Conservation (phyloP, 1,284 basidiomycete genomes). For the Pascua guehoae region DNA sequence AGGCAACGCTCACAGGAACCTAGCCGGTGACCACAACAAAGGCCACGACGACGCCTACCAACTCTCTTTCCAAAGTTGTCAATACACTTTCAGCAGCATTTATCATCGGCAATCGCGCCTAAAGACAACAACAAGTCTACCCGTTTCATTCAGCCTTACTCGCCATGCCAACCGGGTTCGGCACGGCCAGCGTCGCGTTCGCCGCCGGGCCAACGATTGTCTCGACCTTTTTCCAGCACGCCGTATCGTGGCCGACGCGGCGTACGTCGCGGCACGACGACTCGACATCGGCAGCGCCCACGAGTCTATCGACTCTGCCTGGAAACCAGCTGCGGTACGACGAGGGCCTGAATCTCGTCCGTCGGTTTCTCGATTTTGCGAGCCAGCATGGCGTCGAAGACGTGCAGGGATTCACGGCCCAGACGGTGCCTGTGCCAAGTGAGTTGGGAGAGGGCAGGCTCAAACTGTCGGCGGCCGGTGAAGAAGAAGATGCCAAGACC, state of each 20-base stretch:
- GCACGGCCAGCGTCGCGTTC: conserved; percentile 27
- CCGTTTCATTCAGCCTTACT: too few relatives aligned
- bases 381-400: conserved; percentile 47
- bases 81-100: too few relatives aligned
- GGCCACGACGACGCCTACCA: too few relatives aligned
- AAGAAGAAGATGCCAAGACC: too few relatives aligned
- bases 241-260: conserved; percentile 27
- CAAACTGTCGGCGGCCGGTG: neutral
- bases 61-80: too few relatives aligned
- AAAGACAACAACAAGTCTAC: too few relatives aligned
- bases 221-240: conserved; percentile 42
- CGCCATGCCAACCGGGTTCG: neutral
- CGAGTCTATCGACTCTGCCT: conserved; percentile 18
- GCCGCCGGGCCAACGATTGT: conserved; percentile 45
- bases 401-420: conserved; percentile 50
- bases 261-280: conserved; percentile 4
- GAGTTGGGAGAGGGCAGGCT: conserved; percentile 10
- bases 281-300: neutral
- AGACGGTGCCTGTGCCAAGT: conserved; percentile 43
- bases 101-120: too few relatives aligned
- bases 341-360: conserved; percentile 42
- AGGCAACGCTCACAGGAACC: too few relatives aligned
- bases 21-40: too few relatives aligned
- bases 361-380: conserved; percentile 41
- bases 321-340: conserved; percentile 45